Conservation (phyloP, 371 early-diverging fungal genomes). For the Dichotomocladium elegans region DNA sequence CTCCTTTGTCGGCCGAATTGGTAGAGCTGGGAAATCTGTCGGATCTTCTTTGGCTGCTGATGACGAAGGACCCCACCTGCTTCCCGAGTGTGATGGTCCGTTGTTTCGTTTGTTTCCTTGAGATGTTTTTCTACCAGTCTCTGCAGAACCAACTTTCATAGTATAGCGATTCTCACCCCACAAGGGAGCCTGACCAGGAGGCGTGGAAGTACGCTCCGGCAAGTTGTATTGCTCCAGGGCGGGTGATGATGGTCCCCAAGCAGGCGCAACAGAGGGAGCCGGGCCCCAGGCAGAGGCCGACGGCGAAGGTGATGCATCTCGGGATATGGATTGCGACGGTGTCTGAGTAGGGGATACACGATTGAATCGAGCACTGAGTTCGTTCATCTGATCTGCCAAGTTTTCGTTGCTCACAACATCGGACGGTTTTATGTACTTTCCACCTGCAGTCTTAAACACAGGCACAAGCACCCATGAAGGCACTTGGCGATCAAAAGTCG, state of each 20-base stretch:
- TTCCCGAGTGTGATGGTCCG: background rate
- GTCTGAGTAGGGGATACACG: background rate
- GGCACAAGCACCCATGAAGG: slow-evolving; percentile 28
- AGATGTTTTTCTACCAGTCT: background rate
- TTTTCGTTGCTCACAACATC: background rate
- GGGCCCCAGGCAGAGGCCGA: too few species aligned
- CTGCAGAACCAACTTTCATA: background rate
- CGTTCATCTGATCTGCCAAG: background rate
- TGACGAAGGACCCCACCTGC: background rate
- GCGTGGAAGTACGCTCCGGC: slow-evolving; percentile 2
- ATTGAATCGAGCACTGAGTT: background rate
- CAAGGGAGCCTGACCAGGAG: slow-evolving; percentile 9
- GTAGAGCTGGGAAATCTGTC: slow-evolving; percentile 2
- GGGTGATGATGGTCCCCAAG: too few species aligned
- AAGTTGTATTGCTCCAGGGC: background rate
- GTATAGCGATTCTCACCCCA: slow-evolving; percentile 22
- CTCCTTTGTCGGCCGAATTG: too few species aligned
- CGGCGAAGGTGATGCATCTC: background rate
- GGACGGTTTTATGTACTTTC: slow-evolving; percentile 15
- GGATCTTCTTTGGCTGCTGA: background rate
- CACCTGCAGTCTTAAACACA: slow-evolving; percentile 21
- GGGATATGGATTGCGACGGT: too few species aligned
- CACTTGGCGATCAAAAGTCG: background rate
- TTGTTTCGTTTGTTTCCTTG: background rate
- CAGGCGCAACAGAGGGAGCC: too few species aligned